Base-by-base conservation (phyloP, 352 stramenopile species). In the Globisporangium megalacanthum region DNA sequence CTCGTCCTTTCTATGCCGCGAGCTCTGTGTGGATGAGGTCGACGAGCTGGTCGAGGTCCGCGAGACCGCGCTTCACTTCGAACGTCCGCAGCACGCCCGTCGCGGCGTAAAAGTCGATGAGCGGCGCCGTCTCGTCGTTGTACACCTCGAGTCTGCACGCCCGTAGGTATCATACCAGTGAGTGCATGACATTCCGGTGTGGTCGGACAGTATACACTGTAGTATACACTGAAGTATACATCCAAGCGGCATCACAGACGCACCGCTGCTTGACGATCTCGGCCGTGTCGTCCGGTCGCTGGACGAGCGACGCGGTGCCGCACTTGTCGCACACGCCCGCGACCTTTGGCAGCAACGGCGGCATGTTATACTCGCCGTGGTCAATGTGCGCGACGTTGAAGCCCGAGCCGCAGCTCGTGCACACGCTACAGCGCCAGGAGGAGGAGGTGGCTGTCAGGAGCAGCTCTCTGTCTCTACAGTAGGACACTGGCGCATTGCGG, bases 331-430 rank as follows among this genome's bases (percentile, higher is more conserved):
- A 92, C 15, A 91, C 68, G 20, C 79, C 81, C 13, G 86, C 75
- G 5, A 85, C 79, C 66, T 94, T 91, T n/a, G 89, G 89, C 8
- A 96, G 73, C 56, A 97, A 64, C 29, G 88, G 85, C 8, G 89
- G 89, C 89, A 96, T 97, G 56, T 94, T 72, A 64, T 95, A 94
- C 65, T 90, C 84, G 59, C 83, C 85, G 36, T 81, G 45, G 60
- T 95, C 77, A 65, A 96, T 96, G 64, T 82, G 78, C 22, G 88
- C 82, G 25, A 97, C 81, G 62, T 97, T 97, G 73, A 91, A 97
- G 57, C 83, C 83, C 22, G 67, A 74, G 33, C 88, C 88, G 49
- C 89, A 97, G 59, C 73, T 78, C 44, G 72, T 87, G 59, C 86
- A 96, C 51, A 95, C 79, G 14, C 86, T 92, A 33, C 4, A 41